Evolutionary conservation across 1,139 yeast genomes (phyloP).

Genomic region (Blastobotrys persicus): DNA sequence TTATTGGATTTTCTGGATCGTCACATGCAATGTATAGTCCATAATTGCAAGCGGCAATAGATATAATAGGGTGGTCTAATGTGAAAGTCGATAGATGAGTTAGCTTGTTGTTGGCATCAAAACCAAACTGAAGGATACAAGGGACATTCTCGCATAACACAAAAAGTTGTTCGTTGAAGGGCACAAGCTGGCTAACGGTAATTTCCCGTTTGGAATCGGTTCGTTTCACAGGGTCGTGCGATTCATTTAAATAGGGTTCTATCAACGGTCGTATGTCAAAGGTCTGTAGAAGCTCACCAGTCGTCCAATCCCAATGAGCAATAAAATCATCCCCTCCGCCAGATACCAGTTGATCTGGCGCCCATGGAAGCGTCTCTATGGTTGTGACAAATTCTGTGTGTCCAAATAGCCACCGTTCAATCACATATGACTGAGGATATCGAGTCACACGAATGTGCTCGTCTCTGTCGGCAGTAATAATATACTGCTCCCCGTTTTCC

Average conservation of each 20-base stretch:
- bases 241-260: constrained; percentile 22
- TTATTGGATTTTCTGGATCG: background rate
- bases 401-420: constrained; percentile 83
- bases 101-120: background rate
- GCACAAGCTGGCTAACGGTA: constrained; percentile 65
- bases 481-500: constrained; percentile 47
- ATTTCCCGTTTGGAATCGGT: constrained; percentile 56
- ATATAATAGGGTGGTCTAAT: constrained; percentile 2
- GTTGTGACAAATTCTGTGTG: constrained; percentile 79
- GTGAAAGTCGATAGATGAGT: constrained; percentile 1
- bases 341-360: constrained; percentile 54
- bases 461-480: constrained; percentile 88
- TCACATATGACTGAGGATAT: constrained; percentile 73
- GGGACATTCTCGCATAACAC: constrained; percentile 8
- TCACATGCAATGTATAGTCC: background rate
- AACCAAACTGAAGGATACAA: background rate
- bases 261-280: constrained; percentile 47
- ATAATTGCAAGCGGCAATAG: background rate
- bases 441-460: constrained; percentile 90
- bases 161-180: constrained; percentile 36
- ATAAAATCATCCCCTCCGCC: constrained; percentile 89
- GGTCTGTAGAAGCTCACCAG: constrained; percentile 47
- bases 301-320: constrained; percentile 76
- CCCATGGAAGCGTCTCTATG: constrained; percentile 53
- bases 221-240: constrained; percentile 32